phyloP scores from a whole-genome alignment of 192 early-diverging fungal genomes.

The Coemansia sp. region DNA sequence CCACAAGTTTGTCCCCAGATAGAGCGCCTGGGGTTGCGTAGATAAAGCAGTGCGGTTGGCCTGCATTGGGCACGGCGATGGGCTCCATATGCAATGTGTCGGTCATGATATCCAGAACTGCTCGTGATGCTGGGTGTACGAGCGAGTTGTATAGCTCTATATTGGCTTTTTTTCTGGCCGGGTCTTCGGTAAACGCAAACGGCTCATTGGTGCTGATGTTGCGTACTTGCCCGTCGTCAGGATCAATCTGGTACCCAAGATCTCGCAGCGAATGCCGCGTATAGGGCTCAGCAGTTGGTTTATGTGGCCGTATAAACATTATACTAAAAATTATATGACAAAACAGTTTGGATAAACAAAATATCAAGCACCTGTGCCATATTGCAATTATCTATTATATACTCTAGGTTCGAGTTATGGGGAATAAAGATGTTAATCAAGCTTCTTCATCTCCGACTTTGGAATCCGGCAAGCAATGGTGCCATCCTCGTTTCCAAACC shows the following conservation, averaged over 20 bases:
- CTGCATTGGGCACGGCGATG: constrained; percentile 27
- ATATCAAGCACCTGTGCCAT: background rate
- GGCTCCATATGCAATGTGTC: constrained; percentile 30
- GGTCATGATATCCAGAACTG: constrained; percentile 21
- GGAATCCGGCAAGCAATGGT: constrained; percentile 51
- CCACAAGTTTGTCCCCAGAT: constrained; percentile 30
- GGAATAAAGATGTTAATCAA: background rate
- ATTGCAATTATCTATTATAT: no score
- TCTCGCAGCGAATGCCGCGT: constrained; percentile 25
- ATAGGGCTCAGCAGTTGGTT: constrained; percentile 11
- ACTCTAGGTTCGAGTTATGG: no score
- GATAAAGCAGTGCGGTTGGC: constrained; percentile 36
- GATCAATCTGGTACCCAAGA: constrained; percentile 38
- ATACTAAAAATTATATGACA: background rate
- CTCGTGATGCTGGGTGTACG: constrained; percentile 23
- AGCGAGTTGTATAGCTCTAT: constrained; percentile 28
- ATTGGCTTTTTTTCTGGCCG: constrained; percentile 14
- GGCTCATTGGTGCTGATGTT: constrained; percentile 13
- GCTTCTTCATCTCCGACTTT: constrained; percentile 21
- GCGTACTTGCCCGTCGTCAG: constrained; percentile 22
- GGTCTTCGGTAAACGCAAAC: constrained; percentile 11
- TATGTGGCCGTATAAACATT: constrained; percentile 52
- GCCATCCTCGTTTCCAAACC: constrained; percentile 83
- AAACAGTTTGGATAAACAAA: no score
- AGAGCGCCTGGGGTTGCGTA: constrained; percentile 40